Evolutionary conservation across 805 yeast species (phyloP).

Genomic region (Yarrowia bubula): DNA sequence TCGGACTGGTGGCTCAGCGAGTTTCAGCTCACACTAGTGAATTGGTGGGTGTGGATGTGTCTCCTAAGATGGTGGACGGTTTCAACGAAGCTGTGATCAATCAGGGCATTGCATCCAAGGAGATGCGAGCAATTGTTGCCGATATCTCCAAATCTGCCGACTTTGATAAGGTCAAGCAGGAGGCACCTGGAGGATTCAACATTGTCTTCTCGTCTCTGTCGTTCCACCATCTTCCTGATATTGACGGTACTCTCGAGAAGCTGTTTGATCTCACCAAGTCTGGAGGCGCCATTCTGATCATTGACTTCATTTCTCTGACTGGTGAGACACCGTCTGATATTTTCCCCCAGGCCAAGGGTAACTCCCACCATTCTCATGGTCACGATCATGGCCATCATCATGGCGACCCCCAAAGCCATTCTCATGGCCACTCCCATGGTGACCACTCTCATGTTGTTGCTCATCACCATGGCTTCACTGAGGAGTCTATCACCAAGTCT

Average conservation of each 20-base stretch:
- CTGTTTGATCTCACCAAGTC: conserved; percentile 29
- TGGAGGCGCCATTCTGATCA: conserved; percentile 29
- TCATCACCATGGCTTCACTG: conserved; percentile 11
- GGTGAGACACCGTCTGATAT: neutral
- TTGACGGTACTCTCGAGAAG: conserved; percentile 24
- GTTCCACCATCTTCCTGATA: conserved; percentile 34
- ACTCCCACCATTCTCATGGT: neutral
- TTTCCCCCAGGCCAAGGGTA: neutral
- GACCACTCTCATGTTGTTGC: neutral
- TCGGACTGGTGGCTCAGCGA: conserved; percentile 32
- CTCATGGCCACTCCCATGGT: conserved; percentile 2
- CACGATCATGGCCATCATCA: neutral
- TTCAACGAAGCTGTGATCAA: conserved; percentile 31
- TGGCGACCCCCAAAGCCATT: neutral
- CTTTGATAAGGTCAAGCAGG: conserved; percentile 13
- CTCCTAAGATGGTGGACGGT: conserved; percentile 32
- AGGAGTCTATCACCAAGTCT: neutral
- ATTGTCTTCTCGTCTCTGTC: conserved; percentile 33
- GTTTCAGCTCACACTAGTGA: conserved; percentile 31
- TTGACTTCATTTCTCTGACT: conserved; percentile 8
- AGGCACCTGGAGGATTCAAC: conserved; percentile 30
- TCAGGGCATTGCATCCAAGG: conserved; percentile 32
- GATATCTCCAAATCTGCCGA: conserved; percentile 26
- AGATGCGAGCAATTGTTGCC: conserved; percentile 31
- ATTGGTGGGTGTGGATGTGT: conserved; percentile 35